Percentiles rank a stretch among this genome's conserved stretches.
phyloP scores from a whole-genome alignment of 345 rosid species.

The Euphorbia peplus region DNA sequence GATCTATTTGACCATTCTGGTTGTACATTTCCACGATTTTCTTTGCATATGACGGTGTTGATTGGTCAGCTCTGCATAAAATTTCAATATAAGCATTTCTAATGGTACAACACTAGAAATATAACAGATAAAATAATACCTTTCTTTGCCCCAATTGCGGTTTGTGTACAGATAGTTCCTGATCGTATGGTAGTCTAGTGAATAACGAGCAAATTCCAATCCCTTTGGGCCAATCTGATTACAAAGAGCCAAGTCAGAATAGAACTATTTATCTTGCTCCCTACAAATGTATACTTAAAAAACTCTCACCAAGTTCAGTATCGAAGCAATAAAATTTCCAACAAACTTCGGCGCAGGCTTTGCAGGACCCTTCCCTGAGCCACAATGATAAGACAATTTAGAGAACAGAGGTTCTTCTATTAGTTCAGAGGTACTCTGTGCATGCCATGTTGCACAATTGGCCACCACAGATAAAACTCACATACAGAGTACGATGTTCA shows the following conservation, averaged over 20 bases:
- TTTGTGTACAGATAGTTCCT: slow-evolving; percentile 75
- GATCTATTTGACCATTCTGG: slow-evolving; percentile 65
- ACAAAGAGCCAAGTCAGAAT: slow-evolving; percentile 13
- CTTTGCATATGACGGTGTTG: slow-evolving; percentile 84
- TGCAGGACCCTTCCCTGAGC: slow-evolving; percentile 82
- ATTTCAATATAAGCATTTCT: slow-evolving; percentile 11
- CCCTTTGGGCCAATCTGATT: slow-evolving; percentile 92
- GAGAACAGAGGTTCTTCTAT: neutral
- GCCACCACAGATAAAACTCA: neutral
- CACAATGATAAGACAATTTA: neutral
- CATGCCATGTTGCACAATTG: neutral
- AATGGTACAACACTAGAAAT: neutral
- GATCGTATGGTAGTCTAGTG: slow-evolving; percentile 93
- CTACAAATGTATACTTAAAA: neutral
- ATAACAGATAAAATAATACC: slow-evolving; percentile 37
- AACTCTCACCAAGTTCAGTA: slow-evolving; percentile 66
- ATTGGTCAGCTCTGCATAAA: slow-evolving; percentile 61
- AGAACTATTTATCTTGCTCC: neutral
- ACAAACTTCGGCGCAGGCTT: slow-evolving; percentile 80
- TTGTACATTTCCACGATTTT: slow-evolving; percentile 77
- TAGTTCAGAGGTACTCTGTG: neutral
- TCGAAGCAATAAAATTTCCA: slow-evolving; percentile 73
- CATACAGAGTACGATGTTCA: neutral
- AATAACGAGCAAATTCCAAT: slow-evolving; percentile 92
- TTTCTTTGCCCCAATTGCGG: slow-evolving; percentile 81